phyloP scores from a whole-genome alignment of 306 rosid species.

The Cyclanthera cordifolia region DNA sequence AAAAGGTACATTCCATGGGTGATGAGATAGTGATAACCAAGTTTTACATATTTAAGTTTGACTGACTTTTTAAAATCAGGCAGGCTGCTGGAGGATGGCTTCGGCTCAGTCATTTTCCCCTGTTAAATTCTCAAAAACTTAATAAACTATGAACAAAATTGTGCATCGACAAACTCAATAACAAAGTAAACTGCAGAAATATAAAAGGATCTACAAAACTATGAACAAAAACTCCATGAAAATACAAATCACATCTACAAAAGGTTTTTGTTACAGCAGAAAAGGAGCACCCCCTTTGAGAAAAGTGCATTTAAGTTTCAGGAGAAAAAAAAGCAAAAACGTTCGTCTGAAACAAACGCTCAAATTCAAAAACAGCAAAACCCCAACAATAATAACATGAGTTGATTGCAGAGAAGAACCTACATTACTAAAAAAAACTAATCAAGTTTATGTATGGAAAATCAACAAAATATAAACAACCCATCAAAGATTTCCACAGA shows the following conservation, averaged over 20 bases:
- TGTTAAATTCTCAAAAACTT: slow-evolving; percentile 16
- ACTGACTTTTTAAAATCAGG: slow-evolving; percentile 81
- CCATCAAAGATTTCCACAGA: background rate
- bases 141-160: background rate
- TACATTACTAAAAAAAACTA: background rate
- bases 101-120: slow-evolving; percentile 53
- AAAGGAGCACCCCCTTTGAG: background rate
- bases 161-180: background rate
- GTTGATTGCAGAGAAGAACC: background rate
- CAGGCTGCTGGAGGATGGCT: slow-evolving; percentile 41
- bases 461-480: background rate
- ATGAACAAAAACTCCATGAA: background rate
- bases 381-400: background rate
- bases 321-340: background rate
- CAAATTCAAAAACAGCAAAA: background rate
- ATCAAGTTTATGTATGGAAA: background rate
- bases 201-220: slow-evolving; percentile 6
- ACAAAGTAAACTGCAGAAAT: background rate
- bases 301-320: background rate
- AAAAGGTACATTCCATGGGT: slow-evolving; percentile 82
- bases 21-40: slow-evolving; percentile 77
- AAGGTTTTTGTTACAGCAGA: background rate
- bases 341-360: background rate
- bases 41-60: slow-evolving; percentile 74
- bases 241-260: background rate